phyloP scores from a whole-genome alignment of 129 eudicot species.

The Deinandra increscens region DNA sequence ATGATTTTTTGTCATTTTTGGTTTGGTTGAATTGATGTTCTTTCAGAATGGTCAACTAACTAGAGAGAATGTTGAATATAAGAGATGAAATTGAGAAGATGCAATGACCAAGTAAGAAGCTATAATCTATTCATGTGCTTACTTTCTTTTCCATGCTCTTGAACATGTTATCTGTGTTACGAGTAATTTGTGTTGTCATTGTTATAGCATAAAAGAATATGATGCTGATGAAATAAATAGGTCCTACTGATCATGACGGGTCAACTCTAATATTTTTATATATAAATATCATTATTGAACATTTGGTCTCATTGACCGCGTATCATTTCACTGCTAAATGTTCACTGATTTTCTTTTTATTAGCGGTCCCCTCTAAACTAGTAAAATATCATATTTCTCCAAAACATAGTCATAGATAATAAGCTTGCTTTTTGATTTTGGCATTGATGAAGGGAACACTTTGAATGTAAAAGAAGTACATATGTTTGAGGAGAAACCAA shows the following conservation, averaged over 20 bases:
- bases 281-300: background rate
- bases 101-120: slow-evolving; percentile 10
- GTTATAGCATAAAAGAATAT: background rate
- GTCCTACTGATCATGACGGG: background rate
- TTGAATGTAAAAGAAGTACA: no score
- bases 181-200: background rate
- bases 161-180: background rate
- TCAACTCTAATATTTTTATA: background rate
- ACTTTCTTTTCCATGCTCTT: background rate
- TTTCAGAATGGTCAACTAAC: background rate
- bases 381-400: background rate
- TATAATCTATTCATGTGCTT: background rate
- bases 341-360: background rate
- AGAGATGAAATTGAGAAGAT: background rate
- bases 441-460: background rate
- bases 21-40: background rate
- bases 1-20: background rate
- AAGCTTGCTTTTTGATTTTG: background rate
- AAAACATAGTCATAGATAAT: background rate
- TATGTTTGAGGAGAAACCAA: no score
- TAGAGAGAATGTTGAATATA: background rate
- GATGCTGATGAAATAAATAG: background rate
- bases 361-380: background rate
- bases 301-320: background rate
- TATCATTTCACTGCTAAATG: background rate